Evolutionary conservation across 305 asterid species (phyloP).

Genomic region (Withania somnifera): DNA sequence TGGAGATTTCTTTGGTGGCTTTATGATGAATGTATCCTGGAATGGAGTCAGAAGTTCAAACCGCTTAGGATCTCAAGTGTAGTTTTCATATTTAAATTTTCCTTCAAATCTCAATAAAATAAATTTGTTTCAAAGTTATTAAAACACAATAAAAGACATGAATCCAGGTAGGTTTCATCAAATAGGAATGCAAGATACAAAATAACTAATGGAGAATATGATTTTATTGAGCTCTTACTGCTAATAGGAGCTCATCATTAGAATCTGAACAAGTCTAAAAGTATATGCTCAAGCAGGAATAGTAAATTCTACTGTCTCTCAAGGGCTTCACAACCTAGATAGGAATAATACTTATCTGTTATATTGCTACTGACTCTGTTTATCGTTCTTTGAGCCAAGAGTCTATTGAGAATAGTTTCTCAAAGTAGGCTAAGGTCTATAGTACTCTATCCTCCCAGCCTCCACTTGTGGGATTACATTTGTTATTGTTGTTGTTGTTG

Average conservation of each 20-base stretch:
- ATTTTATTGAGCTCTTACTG: background rate
- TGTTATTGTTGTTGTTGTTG: no score
- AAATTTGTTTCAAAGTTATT: background rate
- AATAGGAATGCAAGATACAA: background rate
- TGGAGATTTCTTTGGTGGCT: constrained; percentile 54
- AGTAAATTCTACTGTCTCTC: background rate
- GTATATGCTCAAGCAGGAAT: background rate
- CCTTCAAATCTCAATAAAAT: background rate
- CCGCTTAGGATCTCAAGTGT: background rate
- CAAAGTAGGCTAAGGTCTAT: no score
- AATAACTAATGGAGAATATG: background rate
- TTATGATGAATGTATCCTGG: constrained; percentile 51
- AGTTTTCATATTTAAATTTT: background rate
- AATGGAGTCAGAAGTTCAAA: constrained; percentile 7
- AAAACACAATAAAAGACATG: background rate
- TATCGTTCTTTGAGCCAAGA: background rate
- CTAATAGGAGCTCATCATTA: background rate
- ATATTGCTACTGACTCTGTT: background rate
- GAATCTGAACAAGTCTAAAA: background rate
- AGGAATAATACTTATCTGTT: background rate
- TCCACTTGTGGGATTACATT: background rate
- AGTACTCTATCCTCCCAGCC: no score
- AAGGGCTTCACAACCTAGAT: background rate
- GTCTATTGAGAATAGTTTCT: background rate
- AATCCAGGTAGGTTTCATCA: background rate